phyloP scores from a whole-genome alignment of 495 filamentous ascomycete species.

The Chaetomidium leptoderma region DNA sequence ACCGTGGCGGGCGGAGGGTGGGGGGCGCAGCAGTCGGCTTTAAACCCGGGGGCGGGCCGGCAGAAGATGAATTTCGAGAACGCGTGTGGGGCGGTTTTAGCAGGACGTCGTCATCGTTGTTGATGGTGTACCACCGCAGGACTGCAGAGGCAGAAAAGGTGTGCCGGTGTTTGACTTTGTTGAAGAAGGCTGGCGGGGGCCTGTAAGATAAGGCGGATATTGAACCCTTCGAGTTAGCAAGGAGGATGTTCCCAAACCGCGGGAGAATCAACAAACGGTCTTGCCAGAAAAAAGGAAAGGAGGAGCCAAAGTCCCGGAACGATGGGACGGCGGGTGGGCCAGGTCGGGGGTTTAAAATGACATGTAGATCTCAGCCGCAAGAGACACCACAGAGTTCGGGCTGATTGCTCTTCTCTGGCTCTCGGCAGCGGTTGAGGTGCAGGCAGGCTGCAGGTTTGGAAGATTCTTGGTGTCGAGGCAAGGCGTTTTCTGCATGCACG shows the following conservation, averaged over 20 bases:
- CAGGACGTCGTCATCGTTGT: slow-evolving; percentile 11
- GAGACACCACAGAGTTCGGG: not conserved
- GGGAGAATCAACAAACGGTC: not conserved
- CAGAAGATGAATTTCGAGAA: slow-evolving; percentile 1
- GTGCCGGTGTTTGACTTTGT: slow-evolving; percentile 19
- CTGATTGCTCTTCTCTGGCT: slow-evolving; percentile 6
- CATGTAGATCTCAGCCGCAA: slow-evolving; percentile 21
- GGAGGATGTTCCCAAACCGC: too few relatives aligned
- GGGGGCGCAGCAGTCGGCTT: slow-evolving; percentile 17
- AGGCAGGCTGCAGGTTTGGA: slow-evolving; percentile 6
- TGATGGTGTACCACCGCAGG: slow-evolving; percentile 14
- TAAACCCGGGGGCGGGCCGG: not conserved
- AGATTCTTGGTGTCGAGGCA: not conserved
- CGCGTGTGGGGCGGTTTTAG: slow-evolving; percentile 18
- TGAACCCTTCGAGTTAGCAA: not conserved
- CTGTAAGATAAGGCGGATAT: slow-evolving; percentile 8
- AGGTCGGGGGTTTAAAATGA: slow-evolving; percentile 21
- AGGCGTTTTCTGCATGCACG: slow-evolving; percentile 9
- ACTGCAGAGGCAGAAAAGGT: slow-evolving; percentile 19
- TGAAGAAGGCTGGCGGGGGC: slow-evolving; percentile 22
- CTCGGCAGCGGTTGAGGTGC: not conserved
- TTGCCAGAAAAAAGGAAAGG: slow-evolving; percentile 7
- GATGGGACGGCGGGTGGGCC: slow-evolving; percentile 11
- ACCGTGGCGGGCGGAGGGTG: slow-evolving; percentile 8
- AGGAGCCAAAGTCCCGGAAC: slow-evolving; percentile 4